A percentile compares a stretch with the other conserved stretches of the same genome.
Evolutionary conservation across 2,329 filamentous ascomycete genomes (phyloP).

Genomic region (Magnaporthiopsis poae): DNA sequence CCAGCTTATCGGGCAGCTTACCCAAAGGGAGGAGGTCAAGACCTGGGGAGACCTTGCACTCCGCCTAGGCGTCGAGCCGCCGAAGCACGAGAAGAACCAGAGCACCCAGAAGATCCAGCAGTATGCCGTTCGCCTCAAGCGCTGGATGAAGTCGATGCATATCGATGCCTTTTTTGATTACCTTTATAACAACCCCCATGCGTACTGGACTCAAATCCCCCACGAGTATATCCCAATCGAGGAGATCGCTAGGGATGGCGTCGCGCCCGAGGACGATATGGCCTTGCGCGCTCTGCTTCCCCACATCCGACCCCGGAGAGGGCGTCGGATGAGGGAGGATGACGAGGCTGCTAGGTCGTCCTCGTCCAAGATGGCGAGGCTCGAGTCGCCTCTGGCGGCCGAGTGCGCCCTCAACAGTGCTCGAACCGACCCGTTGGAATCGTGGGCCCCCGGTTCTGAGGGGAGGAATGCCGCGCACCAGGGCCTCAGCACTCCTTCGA

Average conservation of each 20-base stretch:
- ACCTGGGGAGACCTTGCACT: conserved; percentile 86
- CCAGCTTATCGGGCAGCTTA: conserved; percentile 67
- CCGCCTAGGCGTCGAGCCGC: conserved; percentile 78
- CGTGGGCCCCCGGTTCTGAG: conserved; percentile 22
- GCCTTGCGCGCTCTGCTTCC: conserved; percentile 71
- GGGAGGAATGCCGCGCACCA: conserved; percentile 29
- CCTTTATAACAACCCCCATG: conserved; percentile 64
- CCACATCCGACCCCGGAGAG: conserved; percentile 56
- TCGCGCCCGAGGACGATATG: conserved; percentile 27
- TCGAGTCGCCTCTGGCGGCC: conserved; percentile 12
- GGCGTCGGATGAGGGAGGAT: conserved; percentile 54
- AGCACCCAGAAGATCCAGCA: conserved; percentile 91
- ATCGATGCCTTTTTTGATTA: conserved; percentile 92
- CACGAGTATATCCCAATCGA: conserved; percentile 37
- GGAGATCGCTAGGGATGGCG: conserved; percentile 28
- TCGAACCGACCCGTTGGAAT: conserved; percentile 42
- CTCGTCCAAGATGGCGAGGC: conserved; percentile 31
- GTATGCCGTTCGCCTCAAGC: conserved; percentile 86
- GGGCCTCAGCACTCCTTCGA: conserved; percentile 23
- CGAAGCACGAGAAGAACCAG: conserved; percentile 70
- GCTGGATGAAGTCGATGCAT: conserved; percentile 96
- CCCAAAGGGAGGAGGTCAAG: conserved; percentile 67
- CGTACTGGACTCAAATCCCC: conserved; percentile 72
- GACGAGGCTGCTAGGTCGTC: conserved; percentile 32
- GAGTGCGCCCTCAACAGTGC: conserved; percentile 21